Percentiles rank a stretch among this genome's conserved stretches.
phyloP scores from a whole-genome alignment of 1,139 yeast species.

The Saccharomyces hybrid region DNA sequence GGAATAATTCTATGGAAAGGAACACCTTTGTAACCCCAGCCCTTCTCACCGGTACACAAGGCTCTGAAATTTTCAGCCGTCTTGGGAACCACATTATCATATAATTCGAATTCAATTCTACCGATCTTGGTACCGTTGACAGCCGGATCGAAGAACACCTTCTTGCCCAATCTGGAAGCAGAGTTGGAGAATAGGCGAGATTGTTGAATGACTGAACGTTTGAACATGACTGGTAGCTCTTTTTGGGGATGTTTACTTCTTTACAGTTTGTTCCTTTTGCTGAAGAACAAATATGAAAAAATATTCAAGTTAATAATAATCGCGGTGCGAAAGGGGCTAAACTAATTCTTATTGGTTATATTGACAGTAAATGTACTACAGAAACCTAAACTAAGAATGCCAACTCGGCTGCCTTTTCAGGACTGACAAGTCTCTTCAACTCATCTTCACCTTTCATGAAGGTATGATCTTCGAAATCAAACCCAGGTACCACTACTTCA shows the following conservation, averaged over 20 bases:
- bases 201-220: too few relatives aligned
- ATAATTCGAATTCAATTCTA: too few relatives aligned
- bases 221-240: too few relatives aligned
- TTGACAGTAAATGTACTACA: not conserved
- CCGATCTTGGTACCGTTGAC: too few relatives aligned
- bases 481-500: constrained; percentile 49
- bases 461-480: constrained; percentile 43
- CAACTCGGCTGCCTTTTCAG: constrained; percentile 30
- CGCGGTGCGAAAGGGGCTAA: not conserved
- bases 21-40: too few relatives aligned
- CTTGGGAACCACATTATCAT: too few relatives aligned
- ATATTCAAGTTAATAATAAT: not conserved
- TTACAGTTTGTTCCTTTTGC: not conserved
- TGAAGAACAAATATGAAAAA: not conserved
- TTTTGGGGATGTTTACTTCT: not conserved
- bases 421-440: constrained; percentile 34
- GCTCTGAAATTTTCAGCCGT: too few relatives aligned
- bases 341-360: constrained; percentile 1
- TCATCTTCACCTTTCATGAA: constrained; percentile 33
- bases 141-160: too few relatives aligned
- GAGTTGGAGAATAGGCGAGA: too few relatives aligned
- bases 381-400: constrained; percentile 20
- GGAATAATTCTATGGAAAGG: too few relatives aligned
- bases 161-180: too few relatives aligned
- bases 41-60: too few relatives aligned